Evolutionary conservation across 768 basidiomycete species (phyloP), one percentile per base, ranked within the genome.

Genomic region (Panaeolus papilionaceus): DNA sequence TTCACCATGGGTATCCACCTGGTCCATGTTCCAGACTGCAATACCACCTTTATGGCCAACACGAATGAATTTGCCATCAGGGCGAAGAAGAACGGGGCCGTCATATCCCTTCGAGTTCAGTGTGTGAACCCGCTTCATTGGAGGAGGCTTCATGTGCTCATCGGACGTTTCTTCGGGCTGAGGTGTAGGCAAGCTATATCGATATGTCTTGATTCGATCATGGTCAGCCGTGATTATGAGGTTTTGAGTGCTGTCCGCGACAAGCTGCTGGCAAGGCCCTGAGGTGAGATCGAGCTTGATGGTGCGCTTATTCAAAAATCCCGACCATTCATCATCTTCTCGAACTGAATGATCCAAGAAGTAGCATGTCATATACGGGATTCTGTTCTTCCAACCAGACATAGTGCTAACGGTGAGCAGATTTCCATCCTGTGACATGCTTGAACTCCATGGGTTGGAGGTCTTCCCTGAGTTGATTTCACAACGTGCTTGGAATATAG

Each of bases 221-320:
- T 44, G 49, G 65, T 84, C 82, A 0, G 75, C 82, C 1, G 76
- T 73, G 66, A 80, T 81, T 3, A 83, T 70, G 10, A 84, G 77
- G 44, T 77, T 79, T 39, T 51, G 47, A 23, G 20, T 23, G 20
- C 78, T 75, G 12, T 70, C 68, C 9, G 79, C 79, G 68, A 82
- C 80, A 11, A 76, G 69, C 1, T 61, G 38, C 44, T 51, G 38
- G 18, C 47, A 64, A 2, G 42, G 63, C 2, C 39, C 51, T 16
- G 68, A 67, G 12, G 70, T 66, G 4, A 81, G 71, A 7, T 74
- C 75, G 33, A 75, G 62, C 14, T 73, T 64, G 33, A 76, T 51
- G 49, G 18, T 26, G 33, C 51, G 63, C 6, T 16, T 8, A 3
- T 62, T 54, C 58, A 70, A 66, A 39, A 71, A 69, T 3, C 47